These are phyloP conservation scores for Ceratobasidium sp. DNA, from an alignment of 1,284 basidiomycete genomes.

Conservation along the genomic window DNA sequence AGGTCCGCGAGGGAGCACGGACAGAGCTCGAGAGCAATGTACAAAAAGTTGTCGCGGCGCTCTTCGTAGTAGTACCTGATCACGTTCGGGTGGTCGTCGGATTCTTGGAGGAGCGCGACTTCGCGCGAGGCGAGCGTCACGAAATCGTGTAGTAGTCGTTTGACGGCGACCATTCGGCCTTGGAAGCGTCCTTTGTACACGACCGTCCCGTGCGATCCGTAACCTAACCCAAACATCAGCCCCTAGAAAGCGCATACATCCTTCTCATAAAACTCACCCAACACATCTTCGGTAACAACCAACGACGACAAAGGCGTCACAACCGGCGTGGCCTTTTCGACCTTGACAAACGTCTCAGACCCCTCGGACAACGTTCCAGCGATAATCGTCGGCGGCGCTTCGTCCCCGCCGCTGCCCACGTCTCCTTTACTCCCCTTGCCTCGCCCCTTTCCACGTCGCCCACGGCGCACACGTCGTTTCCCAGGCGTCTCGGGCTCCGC, in stretches of 20 bases:
- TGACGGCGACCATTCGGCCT: constrained; percentile 96
- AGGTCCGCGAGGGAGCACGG: constrained; percentile 95
- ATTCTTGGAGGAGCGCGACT: constrained; percentile 94
- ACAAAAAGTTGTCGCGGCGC: constrained; percentile 91
- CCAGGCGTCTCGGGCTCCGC: constrained; percentile 61
- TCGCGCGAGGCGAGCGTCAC: constrained; percentile 95
- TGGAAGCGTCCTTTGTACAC: constrained; percentile 95
- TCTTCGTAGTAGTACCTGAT: constrained; percentile 99
- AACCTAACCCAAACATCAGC: constrained; percentile 68
- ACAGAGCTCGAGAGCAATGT: constrained; percentile 97
- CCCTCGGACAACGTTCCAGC: neutral
- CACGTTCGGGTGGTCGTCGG: constrained; percentile 98
- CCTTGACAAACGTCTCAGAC: constrained; percentile 34
- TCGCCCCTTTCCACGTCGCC: constrained; percentile 62
- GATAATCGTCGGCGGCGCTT: neutral
- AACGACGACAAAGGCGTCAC: constrained; percentile 33
- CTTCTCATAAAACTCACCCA: constrained; percentile 8
- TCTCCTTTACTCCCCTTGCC: constrained; percentile 62
- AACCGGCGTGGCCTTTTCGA: constrained; percentile 14
- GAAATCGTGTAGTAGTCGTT: constrained; percentile 95
- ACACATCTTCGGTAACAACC: constrained; percentile 40
- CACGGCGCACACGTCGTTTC: constrained; percentile 61
- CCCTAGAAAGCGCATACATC: neutral
- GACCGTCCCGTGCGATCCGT: constrained; percentile 96
- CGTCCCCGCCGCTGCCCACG: constrained; percentile 41